Evolutionary conservation across 768 basidiomycete species (phyloP).

Genomic region (Mycena metata): DNA sequence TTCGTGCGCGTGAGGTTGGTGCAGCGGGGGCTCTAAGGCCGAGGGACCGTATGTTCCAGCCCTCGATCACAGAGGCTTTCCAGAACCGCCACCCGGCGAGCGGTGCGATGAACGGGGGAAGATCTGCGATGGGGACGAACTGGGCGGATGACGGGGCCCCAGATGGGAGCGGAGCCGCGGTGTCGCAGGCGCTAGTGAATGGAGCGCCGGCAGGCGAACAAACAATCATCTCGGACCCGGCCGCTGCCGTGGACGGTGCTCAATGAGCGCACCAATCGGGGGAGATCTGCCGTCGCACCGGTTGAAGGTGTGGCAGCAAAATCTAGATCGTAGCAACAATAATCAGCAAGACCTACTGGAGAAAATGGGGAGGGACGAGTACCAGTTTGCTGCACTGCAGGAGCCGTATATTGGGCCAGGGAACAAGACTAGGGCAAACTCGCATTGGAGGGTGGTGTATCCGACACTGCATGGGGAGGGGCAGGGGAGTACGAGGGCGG

Average conservation of each 20-base stretch:
- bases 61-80: neutral
- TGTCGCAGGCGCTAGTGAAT: neutral
- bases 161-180: too few relatives aligned
- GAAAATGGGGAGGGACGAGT: neutral
- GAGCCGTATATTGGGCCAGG: neutral
- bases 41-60: neutral
- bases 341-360: too few relatives aligned
- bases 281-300: neutral
- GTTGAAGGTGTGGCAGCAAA: too few relatives aligned
- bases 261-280: neutral
- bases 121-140: too few relatives aligned
- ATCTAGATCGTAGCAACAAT: too few relatives aligned
- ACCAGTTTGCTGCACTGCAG: neutral
- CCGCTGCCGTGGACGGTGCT: neutral
- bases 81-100: too few relatives aligned
- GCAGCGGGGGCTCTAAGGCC: neutral
- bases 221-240: neutral
- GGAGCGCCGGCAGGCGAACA: neutral
- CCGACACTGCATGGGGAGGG: neutral
- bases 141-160: too few relatives aligned
- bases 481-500: neutral
- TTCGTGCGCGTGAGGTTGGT: neutral
- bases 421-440: neutral
- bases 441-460: conserved; percentile 4
- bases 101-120: too few relatives aligned